Conservation (phyloP, 2,329 filamentous ascomycete genomes). For the Ascochyta fabae region DNA sequence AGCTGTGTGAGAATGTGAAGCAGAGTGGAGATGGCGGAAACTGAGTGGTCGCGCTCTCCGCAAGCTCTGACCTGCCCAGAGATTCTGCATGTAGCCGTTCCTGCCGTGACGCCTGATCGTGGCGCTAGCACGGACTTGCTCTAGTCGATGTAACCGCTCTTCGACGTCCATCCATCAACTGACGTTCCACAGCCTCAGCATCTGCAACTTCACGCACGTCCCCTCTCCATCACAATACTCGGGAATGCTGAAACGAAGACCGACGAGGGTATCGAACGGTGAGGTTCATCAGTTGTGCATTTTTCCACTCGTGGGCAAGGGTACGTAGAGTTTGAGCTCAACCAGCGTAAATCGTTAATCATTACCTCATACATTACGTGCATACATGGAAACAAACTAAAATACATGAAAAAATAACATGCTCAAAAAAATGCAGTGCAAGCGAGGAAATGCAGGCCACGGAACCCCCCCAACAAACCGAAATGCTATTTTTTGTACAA, state of each 20-base stretch:
- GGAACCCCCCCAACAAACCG: conserved; percentile 20
- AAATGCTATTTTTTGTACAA: conserved; percentile 22
- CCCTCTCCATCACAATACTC: conserved; percentile 12
- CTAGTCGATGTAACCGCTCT: conserved; percentile 15
- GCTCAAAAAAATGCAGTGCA: conserved; percentile 21
- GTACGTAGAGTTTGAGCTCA: not conserved
- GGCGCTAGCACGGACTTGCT: conserved; percentile 1
- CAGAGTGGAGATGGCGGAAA: not conserved
- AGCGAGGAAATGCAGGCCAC: conserved; percentile 19
- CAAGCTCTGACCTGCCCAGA: conserved; percentile 10
- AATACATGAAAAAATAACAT: conserved; percentile 32
- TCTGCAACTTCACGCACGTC: conserved; percentile 19
- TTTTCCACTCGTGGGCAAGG: not conserved
- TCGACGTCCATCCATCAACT: conserved; percentile 15
- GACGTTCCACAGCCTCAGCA: conserved; percentile 12
- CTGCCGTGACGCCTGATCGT: conserved; percentile 7
- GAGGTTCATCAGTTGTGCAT: not conserved
- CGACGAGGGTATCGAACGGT: conserved; percentile 9
- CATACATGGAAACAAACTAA: conserved; percentile 26
- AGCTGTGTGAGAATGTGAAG: conserved; percentile 9
- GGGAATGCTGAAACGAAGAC: conserved; percentile 15
- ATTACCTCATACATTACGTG: conserved; percentile 36
- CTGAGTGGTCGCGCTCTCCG: conserved; percentile 5
- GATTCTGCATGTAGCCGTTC: conserved; percentile 15
- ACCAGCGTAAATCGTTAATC: conserved; percentile 13